Evolutionary conservation across 2,329 filamentous ascomycete species (phyloP), one percentile per base, ranked within the genome.

Genomic region (Colletotrichum cereale): DNA sequence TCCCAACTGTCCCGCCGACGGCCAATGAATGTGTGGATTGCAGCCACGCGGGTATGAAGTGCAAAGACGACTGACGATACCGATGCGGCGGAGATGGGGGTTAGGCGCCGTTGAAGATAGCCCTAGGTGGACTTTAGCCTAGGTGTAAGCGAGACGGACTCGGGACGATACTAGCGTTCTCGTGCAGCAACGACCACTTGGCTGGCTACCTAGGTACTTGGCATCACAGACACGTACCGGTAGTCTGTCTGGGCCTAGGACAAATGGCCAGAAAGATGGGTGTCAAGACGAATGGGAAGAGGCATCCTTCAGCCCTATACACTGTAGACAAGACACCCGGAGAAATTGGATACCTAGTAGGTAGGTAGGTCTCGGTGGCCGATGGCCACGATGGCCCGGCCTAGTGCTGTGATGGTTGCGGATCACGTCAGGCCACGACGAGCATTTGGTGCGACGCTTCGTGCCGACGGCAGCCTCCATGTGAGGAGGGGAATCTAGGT

Each of bases 231-330:
- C 18, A 47, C 56, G n/a, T n/a, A n/a, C n/a, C n/a, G n/a, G n/a
- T n/a, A 53, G 31, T 24, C 21, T n/a, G 48, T 12, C 42, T 2
- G 21, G 31, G 12, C 48, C 42, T 7, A 52, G 47, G 14, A 40
- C 11, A 36, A 21, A 36, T 16, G 24, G 38, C 24, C 38, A 40
- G 18, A 26, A 38, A 31, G 34, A 24, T 42, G n/a, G 36, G 7
- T 36, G 38, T 2, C 16, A 5, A 38, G 31, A 40, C 12, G n/a
- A n/a, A 24, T 44, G 12, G 8, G 26, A 38, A 11, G 31, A 14
- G 31, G 47, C 47, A 42, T 29, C n/a, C 24, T 42, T 64, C 68
- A 71, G 68, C 68, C 68, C 65, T 71, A 71, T 40, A 11, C 40
- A 21, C 2, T 47, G 42, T 21, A 47, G 21, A n/a, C 52, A 64